Conservation (phyloP, 345 rosid species). For the Moringa oleifera region DNA sequence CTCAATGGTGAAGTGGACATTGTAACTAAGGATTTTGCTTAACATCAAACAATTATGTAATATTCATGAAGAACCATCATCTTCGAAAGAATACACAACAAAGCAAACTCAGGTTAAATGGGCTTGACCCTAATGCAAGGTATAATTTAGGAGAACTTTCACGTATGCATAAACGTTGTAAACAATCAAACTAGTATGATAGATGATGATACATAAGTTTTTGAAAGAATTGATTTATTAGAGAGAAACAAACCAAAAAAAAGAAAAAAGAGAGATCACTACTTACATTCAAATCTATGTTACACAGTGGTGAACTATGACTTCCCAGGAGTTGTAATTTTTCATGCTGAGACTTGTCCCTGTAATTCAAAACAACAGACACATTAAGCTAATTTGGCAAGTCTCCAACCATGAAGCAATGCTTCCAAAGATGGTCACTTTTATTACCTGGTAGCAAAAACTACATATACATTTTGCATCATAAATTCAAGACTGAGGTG, state of each 20-base stretch:
- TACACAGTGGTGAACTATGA: conserved; percentile 61
- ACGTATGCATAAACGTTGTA: not conserved
- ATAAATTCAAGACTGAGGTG: not conserved
- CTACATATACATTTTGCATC: not conserved
- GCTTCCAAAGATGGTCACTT: not conserved
- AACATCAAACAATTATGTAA: not conserved
- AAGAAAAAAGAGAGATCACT: not conserved
- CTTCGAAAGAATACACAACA: not conserved
- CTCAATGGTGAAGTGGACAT: not conserved
- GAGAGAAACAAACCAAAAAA: not conserved
- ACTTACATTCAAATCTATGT: conserved; percentile 70
- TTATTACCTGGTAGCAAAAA: not conserved
- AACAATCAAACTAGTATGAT: not conserved
- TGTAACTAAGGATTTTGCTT: not conserved
- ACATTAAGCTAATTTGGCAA: not conserved
- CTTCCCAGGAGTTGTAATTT: conserved; percentile 50
- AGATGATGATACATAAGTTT: conserved; percentile 3
- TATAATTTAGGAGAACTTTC: not conserved
- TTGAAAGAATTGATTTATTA: not conserved
- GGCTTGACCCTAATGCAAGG: not conserved
- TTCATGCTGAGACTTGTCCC: conserved; percentile 66
- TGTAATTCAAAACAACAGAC: conserved; percentile 34
- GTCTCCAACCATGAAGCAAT: not conserved
- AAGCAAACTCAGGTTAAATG: not conserved
- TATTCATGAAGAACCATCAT: not conserved